These are phyloP conservation scores for Ascochyta viciae-villosae DNA, from an alignment of 2,329 filamentous ascomycete genomes.

Conservation along the genomic window DNA sequence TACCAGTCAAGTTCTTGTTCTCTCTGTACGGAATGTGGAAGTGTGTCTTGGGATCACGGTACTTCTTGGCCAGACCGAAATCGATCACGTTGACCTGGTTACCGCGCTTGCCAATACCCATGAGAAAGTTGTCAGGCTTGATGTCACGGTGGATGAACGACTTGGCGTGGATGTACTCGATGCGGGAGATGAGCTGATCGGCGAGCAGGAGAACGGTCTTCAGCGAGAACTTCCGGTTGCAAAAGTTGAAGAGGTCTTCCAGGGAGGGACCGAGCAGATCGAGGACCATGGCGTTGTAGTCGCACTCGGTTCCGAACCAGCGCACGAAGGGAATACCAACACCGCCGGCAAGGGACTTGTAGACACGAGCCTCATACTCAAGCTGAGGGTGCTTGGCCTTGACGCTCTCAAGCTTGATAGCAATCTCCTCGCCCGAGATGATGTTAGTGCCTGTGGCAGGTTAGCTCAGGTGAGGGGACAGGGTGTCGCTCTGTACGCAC, in stretches of 20 bases:
- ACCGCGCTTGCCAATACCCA: slow-evolving; percentile 98
- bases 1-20: slow-evolving; percentile 99
- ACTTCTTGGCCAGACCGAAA: slow-evolving; percentile 99
- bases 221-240: slow-evolving; percentile 98
- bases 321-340: slow-evolving; percentile 98
- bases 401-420: slow-evolving; percentile 99
- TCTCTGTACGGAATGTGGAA: slow-evolving; percentile 99
- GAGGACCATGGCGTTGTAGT: slow-evolving; percentile 99
- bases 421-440: slow-evolving; percentile 98
- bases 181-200: slow-evolving; percentile 97
- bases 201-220: slow-evolving; percentile 97
- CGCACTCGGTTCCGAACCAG: slow-evolving; percentile 99
- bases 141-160: slow-evolving; percentile 99
- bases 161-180: slow-evolving; percentile 99
- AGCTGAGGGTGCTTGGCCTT: slow-evolving; percentile 99
- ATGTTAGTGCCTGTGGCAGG: slow-evolving; percentile 83
- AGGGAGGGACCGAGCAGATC: slow-evolving; percentile 94
- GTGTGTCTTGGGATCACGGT: slow-evolving; percentile 98
- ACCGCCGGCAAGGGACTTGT: slow-evolving; percentile 87
- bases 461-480: slow-evolving; percentile 24
- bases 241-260: slow-evolving; percentile 99
- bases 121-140: slow-evolving; percentile 99
- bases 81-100: slow-evolving; percentile 99
- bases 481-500: slow-evolving; percentile 52
- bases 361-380: slow-evolving; percentile 97